Base-by-base conservation (phyloP, 352 stramenopile species). In the Peronospora destructor region DNA sequence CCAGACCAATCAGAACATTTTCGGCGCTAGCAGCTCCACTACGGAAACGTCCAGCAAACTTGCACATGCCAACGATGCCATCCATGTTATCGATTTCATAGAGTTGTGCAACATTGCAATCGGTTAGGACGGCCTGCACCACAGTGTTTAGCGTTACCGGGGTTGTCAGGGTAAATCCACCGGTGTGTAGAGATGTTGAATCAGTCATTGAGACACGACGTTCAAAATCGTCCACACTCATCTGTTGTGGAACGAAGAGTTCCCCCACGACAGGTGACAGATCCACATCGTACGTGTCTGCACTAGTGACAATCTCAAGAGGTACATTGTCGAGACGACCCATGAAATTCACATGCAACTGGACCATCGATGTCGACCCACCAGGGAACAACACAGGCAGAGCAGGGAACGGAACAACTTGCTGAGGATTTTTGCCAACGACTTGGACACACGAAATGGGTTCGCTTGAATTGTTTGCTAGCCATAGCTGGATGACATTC, bases 271-370 rank as follows among this genome's bases (percentile, higher is more conserved):
- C 54, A 19, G 78, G 77, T 36, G 63, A 53, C 7, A 92, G 66
- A 36, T 84, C 72, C 9, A 87, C 75, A 13, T 76, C 59, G 28
- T 75, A 84, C 21, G 39, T 70, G 13, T 78, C 66, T 0, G 71
- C 65, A 41, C 66, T 78, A 5, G 74, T 76, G 19, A 75, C 59
- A 10, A 92, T 69, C 14, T 85, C 53, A 14, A 92, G 50, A n/a
- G 70, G 55, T 14, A 94, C 51, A 28, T 73, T 70, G 42, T 94
- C 83, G 0, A 92, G 53, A 19, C 68, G 66, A 9, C 80, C 79
- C 13, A 62, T 57, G 45, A 95, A 94, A 56, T 96, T 73, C 28
- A 94, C 76, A 36, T 93, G 77, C 43, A 96, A 48, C 48, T 90
- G 74, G 0, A 75, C 84, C 71, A 89, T 89, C 2, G 71, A 81